These are phyloP conservation scores for Diospyros kaki DNA, from an alignment of 148 eudicot species.

Conservation along the genomic window DNA sequence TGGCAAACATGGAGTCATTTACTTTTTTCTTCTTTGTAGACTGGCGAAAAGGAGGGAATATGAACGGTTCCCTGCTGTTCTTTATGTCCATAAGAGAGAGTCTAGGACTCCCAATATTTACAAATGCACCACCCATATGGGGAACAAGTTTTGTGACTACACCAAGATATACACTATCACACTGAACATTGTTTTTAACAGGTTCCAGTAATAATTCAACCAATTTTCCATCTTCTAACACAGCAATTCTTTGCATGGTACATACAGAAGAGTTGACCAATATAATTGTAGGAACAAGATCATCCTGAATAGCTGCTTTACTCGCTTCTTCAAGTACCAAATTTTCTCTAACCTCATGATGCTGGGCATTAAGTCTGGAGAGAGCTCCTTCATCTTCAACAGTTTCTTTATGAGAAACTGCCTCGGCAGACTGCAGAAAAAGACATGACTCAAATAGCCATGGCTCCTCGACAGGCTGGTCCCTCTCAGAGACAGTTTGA, in stretches of 20 bases:
- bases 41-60: constrained; percentile 52
- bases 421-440: constrained; percentile 20
- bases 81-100: constrained; percentile 78
- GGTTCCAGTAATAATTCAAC: constrained; percentile 90
- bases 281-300: constrained; percentile 60
- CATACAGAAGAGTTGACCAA: constrained; percentile 85
- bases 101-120: constrained; percentile 71
- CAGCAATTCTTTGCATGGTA: constrained; percentile 96
- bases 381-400: constrained; percentile 26
- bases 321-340: constrained; percentile 41
- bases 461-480: constrained; percentile 83
- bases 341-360: constrained; percentile 32
- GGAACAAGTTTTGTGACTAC: constrained; percentile 74
- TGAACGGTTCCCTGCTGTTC: constrained; percentile 59
- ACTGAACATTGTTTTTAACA: constrained; percentile 72
- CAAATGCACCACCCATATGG: constrained; percentile 98
- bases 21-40: constrained; percentile 40
- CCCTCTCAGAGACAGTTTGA: constrained; percentile 28
- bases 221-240: constrained; percentile 77
- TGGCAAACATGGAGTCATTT: constrained; percentile 23
- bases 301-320: constrained; percentile 27
- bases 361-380: constrained; percentile 25
- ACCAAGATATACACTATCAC: constrained; percentile 92
- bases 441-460: constrained; percentile 54
- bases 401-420: constrained; percentile 20